Evolutionary conservation across 164 flowering plant genomes (phyloP).

Genomic region (Brasenia schreberi): DNA sequence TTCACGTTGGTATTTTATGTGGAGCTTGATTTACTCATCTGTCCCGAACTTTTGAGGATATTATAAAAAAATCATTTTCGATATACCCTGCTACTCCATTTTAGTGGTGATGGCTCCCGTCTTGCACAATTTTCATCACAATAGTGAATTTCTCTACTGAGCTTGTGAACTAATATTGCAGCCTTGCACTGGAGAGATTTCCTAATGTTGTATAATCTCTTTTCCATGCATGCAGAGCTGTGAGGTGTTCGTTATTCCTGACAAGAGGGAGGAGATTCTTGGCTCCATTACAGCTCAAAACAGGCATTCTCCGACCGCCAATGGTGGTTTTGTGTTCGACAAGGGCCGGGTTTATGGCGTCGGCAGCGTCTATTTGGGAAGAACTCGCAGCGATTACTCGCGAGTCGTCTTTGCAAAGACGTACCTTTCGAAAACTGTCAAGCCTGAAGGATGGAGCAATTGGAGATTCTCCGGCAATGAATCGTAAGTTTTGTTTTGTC

Average conservation of each 20-base stretch:
- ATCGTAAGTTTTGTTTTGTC: conserved; percentile 25
- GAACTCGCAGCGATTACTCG: conserved; percentile 64
- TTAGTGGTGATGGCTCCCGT: too few species aligned
- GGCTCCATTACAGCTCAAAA: conserved; percentile 91
- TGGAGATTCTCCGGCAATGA: conserved; percentile 61
- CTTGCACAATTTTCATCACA: too few species aligned
- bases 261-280: conserved; percentile 31
- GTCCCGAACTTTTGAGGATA: too few species aligned
- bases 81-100: too few species aligned
- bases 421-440: conserved; percentile 65
- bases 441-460: conserved; percentile 67
- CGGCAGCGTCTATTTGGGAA: conserved; percentile 52
- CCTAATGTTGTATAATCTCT: not conserved
- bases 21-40: too few species aligned
- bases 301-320: conserved; percentile 28
- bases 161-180: too few species aligned
- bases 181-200: not conserved
- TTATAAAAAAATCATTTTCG: too few species aligned
- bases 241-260: conserved; percentile 67
- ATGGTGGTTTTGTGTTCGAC: conserved; percentile 60
- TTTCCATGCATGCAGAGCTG: conserved; percentile 36
- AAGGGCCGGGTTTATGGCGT: conserved; percentile 67
- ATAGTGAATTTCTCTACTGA: too few species aligned
- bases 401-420: conserved; percentile 59
- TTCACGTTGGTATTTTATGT: too few species aligned